Evolutionary conservation across 2,329 filamentous ascomycete species (phyloP).

Genomic region (Phyllosticta citriasiana): DNA sequence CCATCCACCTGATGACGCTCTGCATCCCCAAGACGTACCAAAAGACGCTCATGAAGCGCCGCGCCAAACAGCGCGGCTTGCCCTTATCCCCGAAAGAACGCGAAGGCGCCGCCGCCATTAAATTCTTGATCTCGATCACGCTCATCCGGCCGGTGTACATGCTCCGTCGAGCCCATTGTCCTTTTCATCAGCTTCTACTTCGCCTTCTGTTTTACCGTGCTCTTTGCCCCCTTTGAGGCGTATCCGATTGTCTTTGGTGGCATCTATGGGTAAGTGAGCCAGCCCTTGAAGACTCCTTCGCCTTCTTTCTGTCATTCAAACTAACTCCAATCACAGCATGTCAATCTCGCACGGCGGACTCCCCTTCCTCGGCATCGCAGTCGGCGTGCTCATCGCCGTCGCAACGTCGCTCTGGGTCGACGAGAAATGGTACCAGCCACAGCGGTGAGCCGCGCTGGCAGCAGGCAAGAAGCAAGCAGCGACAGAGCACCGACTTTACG

Average conservation of each 20-base stretch:
- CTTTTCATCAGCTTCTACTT: conserved; percentile 14
- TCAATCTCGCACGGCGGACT: conserved; percentile 11
- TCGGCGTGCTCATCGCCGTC: conserved; percentile 13
- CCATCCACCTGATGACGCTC: conserved; percentile 22
- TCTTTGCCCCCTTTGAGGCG: conserved; percentile 19
- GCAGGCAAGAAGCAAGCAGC: conserved; percentile 13
- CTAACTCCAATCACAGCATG: not conserved
- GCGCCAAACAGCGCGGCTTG: conserved; percentile 18
- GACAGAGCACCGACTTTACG: conserved; percentile 25
- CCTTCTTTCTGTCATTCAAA: conserved; percentile 4
- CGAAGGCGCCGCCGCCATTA: conserved; percentile 15
- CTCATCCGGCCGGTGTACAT: conserved; percentile 42
- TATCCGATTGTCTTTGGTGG: conserved; percentile 17
- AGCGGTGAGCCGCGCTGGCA: conserved; percentile 7
- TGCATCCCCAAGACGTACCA: conserved; percentile 44
- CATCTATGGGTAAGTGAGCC: conserved; percentile 22
- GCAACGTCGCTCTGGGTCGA: conserved; percentile 20
- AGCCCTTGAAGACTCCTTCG: conserved; percentile 15
- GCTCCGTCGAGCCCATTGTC: conserved; percentile 21
- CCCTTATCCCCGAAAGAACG: conserved; percentile 5
- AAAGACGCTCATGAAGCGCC: conserved; percentile 31
- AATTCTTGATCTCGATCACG: conserved; percentile 27
- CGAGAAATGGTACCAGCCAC: conserved; percentile 19
- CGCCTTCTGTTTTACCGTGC: conserved; percentile 18
- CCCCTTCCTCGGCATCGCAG: conserved; percentile 16